Evolutionary conservation across 1,139 yeast species (phyloP).

Genomic region (Taphrina pruni): DNA sequence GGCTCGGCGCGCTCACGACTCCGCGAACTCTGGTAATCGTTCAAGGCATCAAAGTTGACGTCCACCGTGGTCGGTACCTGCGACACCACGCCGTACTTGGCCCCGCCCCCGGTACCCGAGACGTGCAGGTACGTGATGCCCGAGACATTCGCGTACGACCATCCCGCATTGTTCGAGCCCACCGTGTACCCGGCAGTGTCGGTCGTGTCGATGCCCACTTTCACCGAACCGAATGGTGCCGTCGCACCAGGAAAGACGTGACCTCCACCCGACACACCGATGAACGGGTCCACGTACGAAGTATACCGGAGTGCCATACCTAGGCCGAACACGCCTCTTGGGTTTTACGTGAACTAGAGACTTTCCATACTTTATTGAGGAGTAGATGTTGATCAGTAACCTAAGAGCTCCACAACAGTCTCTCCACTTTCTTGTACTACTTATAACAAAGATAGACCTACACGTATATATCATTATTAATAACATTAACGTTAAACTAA

Average conservation of each 20-base stretch:
- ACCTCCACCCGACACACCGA: constrained; percentile 38
- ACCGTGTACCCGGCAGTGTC: constrained; percentile 34
- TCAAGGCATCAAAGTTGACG: constrained; percentile 34
- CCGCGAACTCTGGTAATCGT: constrained; percentile 22
- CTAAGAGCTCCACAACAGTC: too few species aligned
- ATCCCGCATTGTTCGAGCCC: constrained; percentile 39
- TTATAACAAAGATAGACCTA: too few species aligned
- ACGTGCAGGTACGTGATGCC: constrained; percentile 35
- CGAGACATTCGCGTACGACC: constrained; percentile 34
- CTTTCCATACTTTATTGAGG: not conserved
- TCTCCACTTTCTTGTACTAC: too few species aligned
- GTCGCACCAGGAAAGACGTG: constrained; percentile 39
- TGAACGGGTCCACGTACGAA: constrained; percentile 31
- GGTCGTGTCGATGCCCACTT: constrained; percentile 36
- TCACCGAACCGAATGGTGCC: constrained; percentile 35
- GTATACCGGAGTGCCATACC: constrained; percentile 7
- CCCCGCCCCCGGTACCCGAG: constrained; percentile 39
- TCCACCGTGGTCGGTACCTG: constrained; percentile 30
- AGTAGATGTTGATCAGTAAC: not conserved
- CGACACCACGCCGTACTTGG: constrained; percentile 33
- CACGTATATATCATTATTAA: too few species aligned
- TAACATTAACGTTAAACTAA: too few species aligned
- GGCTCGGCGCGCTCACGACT: constrained; percentile 24
- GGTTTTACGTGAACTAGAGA: too few species aligned
- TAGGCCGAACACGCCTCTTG: too few species aligned